Evolutionary conservation across 768 basidiomycete species (phyloP), one percentile per base, ranked within the genome.

Genomic region (Pleurotus citrinopileatus): DNA sequence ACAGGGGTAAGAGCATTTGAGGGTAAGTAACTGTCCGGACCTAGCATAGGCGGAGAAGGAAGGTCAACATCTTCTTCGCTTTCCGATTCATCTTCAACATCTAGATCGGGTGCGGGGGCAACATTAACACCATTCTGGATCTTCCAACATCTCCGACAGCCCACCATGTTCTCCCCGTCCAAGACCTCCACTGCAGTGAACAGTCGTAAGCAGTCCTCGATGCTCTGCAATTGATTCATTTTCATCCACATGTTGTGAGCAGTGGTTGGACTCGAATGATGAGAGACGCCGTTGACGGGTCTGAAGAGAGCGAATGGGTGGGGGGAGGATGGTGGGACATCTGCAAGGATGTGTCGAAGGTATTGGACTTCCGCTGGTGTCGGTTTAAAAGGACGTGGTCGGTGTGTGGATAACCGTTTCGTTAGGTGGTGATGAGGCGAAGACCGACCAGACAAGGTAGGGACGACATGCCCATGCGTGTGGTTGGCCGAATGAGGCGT

Each of bases 121-220:
- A 57, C 56, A 59, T 84, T 81, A 54, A 77, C 67, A 15, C 89
- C 87, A 63, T 93, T 83, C 53, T 82, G 84, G 29, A 93, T 85
- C 75, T 93, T 94, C 95, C 95, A 98, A 70, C 95, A 98, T 48
- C 87, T 79, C 59, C 88, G 80, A 66, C 95, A 98, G 0, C 94
- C 94, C 51, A 97, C 94, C 73, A 86, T 88, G 61, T 98, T 97
- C 61, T 97, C 95, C 0, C 92, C 93, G 60, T 97, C 91, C 28
- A 98, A 72, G 5, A 91, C 81, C 62, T 98, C 95, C n/a, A 97
- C 94, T 3, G 87, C 79, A 0, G 94, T 97, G 70, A 98, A 98
- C 73, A 89, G 77, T 58, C 84, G 77, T 55, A 96, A 69, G 58
- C 90, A 92, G 54, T 94, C 92, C 61, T 91, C 89, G 23, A 87